phyloP scores from a whole-genome alignment of 1,284 basidiomycete genomes.

The Vanrija humicola region DNA sequence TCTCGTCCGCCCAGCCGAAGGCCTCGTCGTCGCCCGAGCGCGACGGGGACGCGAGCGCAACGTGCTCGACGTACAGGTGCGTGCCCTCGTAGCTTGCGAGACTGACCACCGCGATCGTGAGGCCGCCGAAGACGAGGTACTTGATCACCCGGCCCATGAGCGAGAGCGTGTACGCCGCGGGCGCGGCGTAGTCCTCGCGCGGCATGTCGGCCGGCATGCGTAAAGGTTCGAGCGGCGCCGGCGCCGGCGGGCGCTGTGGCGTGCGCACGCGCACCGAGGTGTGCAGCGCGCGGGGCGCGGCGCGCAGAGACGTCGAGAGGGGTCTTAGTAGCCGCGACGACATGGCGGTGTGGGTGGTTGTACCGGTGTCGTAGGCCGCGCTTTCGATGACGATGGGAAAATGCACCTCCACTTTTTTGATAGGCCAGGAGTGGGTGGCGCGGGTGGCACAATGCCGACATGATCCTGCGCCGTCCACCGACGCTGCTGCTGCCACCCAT shows the following conservation, averaged over 20 bases:
- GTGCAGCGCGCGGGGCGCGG: neutral
- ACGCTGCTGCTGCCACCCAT: no score
- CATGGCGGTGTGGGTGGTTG: neutral
- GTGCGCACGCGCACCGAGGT: neutral
- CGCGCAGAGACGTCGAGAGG: neutral
- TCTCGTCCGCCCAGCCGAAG: slow-evolving; percentile 72
- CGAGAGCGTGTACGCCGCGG: slow-evolving; percentile 41
- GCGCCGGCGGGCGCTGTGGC: neutral
- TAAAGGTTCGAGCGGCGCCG: slow-evolving; percentile 8
- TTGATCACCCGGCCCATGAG: slow-evolving; percentile 36
- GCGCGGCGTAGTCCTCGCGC: slow-evolving; percentile 44
- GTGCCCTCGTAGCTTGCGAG: slow-evolving; percentile 54
- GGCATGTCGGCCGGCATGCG: slow-evolving; percentile 38
- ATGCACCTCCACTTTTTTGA: slow-evolving; percentile 1
- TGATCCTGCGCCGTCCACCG: no score
- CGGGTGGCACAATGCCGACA: no score
- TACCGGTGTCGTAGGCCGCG: neutral
- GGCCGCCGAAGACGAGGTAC: slow-evolving; percentile 36
- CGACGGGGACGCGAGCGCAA: slow-evolving; percentile 53
- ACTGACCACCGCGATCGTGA: slow-evolving; percentile 48
- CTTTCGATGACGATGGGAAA: slow-evolving; percentile 4
- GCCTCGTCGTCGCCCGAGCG: slow-evolving; percentile 52
- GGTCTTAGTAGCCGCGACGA: slow-evolving; percentile 1
- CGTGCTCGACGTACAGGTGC: slow-evolving; percentile 68
- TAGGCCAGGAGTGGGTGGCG: no score